These are phyloP conservation scores for Nicotiana undulata DNA, from an alignment of 257 asterid genomes.

Conservation along the genomic window DNA sequence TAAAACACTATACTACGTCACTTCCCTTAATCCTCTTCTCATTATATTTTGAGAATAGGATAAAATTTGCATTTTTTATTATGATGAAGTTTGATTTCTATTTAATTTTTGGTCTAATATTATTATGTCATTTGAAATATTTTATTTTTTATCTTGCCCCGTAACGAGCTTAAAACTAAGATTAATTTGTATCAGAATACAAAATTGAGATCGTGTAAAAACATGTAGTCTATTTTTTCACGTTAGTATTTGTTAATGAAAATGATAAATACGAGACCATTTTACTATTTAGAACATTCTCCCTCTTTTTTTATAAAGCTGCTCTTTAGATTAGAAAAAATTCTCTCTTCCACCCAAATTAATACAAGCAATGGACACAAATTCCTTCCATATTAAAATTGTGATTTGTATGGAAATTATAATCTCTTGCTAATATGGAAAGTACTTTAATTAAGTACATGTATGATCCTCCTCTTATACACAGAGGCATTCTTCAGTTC, in stretches of 20 bases:
- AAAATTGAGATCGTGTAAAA: too few species aligned
- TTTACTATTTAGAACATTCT: neutral
- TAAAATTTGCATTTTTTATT: too few species aligned
- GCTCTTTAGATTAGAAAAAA: neutral
- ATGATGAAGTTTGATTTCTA: too few species aligned
- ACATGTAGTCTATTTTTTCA: too few species aligned
- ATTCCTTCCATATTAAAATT: neutral
- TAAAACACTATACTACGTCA: constrained; percentile 16
- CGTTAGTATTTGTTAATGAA: too few species aligned
- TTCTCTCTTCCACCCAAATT: neutral
- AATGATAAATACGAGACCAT: too few species aligned
- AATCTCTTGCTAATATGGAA: constrained; percentile 24
- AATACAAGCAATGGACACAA: neutral
- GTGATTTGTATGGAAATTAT: constrained; percentile 2
- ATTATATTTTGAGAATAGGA: too few species aligned
- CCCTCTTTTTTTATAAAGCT: neutral
- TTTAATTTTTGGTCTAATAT: too few species aligned
- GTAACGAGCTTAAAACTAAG: too few species aligned
- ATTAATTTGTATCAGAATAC: too few species aligned
- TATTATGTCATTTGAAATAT: too few species aligned
- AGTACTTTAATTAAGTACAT: constrained; percentile 11
- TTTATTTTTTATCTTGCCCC: too few species aligned
- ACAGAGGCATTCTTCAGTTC: constrained; percentile 6
- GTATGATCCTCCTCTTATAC: constrained; percentile 6
- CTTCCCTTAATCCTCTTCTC: neutral